phyloP scores from a whole-genome alignment of 352 stramenopile genomes.

The Albugo candida region DNA sequence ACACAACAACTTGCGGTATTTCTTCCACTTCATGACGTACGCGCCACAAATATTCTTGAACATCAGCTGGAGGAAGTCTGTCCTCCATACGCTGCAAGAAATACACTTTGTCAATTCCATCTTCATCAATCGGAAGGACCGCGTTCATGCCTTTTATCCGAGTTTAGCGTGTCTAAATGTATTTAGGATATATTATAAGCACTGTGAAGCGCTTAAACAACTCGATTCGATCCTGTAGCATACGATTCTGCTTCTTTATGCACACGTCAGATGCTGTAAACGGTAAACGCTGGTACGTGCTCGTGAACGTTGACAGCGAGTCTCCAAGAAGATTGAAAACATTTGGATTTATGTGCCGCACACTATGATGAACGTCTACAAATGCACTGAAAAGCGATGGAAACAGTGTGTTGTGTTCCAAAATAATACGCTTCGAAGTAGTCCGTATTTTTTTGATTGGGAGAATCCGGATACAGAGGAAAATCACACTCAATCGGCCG shows the following conservation, averaged over 20 bases:
- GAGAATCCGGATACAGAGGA: too few species aligned
- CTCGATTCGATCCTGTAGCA: too few species aligned
- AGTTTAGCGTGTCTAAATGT: background rate
- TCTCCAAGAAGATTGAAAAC: too few species aligned
- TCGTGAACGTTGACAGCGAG: too few species aligned
- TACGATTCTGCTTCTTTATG: too few species aligned
- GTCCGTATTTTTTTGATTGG: too few species aligned
- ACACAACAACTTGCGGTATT: slow-evolving; percentile 57
- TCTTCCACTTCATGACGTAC: slow-evolving; percentile 57
- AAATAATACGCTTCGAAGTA: too few species aligned
- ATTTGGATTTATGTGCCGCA: background rate
- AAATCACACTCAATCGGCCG: too few species aligned
- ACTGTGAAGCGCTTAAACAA: too few species aligned
- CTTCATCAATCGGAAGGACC: slow-evolving; percentile 37
- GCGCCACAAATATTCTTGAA: slow-evolving; percentile 74
- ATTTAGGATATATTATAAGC: too few species aligned
- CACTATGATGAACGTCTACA: slow-evolving; percentile 22
- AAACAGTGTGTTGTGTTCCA: slow-evolving; percentile 13
- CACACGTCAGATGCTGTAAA: too few species aligned
- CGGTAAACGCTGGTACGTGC: too few species aligned
- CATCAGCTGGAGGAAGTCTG: slow-evolving; percentile 36
- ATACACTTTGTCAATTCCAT: slow-evolving; percentile 27
- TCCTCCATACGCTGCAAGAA: slow-evolving; percentile 44
- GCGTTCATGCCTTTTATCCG: slow-evolving; percentile 17
- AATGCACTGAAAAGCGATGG: slow-evolving; percentile 58